phyloP scores from a whole-genome alignment of 1,284 basidiomycete species.

The Irpex sp. region DNA sequence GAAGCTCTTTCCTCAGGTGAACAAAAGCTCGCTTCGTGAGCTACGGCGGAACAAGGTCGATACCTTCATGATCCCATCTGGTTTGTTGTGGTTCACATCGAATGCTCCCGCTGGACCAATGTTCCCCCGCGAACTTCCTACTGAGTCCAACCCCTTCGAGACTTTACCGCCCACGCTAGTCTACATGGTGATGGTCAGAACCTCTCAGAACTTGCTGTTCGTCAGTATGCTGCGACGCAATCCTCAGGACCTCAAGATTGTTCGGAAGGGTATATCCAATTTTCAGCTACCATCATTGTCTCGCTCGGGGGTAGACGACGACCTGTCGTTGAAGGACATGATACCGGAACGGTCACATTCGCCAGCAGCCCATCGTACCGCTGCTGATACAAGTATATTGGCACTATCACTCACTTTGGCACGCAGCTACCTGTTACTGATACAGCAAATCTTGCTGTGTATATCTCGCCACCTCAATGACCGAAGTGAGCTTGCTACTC shows the following conservation, averaged over 20 bases:
- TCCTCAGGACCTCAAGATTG: constrained; percentile 65
- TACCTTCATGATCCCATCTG: constrained; percentile 65
- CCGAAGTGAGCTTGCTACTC: constrained; percentile 63
- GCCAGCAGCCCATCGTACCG: constrained; percentile 9
- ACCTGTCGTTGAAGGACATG: constrained; percentile 41
- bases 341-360: constrained; percentile 26
- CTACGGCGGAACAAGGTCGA: constrained; percentile 75
- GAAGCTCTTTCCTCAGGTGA: constrained; percentile 58
- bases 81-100: constrained; percentile 60
- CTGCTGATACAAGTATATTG: constrained; percentile 24
- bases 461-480: constrained; percentile 78
- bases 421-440: constrained; percentile 66
- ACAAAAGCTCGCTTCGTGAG: constrained; percentile 70
- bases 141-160: constrained; percentile 40
- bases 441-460: constrained; percentile 69
- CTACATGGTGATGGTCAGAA: constrained; percentile 60
- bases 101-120: constrained; percentile 50
- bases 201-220: constrained; percentile 72
- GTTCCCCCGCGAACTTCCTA: constrained; percentile 48
- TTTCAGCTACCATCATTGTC: constrained; percentile 54
- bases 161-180: constrained; percentile 46
- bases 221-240: constrained; percentile 62
- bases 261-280: constrained; percentile 67
- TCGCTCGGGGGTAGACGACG: constrained; percentile 26
- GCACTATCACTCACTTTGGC: constrained; percentile 58